These are phyloP conservation scores for Tricholoma terreum DNA, from an alignment of 768 basidiomycete species.

Conservation along the genomic window DNA sequence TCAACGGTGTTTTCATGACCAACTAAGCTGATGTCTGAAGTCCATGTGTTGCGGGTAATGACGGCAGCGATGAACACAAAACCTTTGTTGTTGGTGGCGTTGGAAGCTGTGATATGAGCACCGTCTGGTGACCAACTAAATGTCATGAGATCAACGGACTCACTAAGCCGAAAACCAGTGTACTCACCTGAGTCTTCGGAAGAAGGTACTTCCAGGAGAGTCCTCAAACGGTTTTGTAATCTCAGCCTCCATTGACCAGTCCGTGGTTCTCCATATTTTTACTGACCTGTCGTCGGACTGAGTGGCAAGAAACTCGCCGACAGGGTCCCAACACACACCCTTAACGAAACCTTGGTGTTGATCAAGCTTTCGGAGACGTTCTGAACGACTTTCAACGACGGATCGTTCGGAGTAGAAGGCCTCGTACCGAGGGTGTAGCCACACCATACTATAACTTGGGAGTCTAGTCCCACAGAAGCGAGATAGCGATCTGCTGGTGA, in stretches of 20 bases:
- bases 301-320: constrained; percentile 96
- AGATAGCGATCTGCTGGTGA: constrained; percentile 88
- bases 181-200: constrained; percentile 77
- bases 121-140: constrained; percentile 97
- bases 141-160: not conserved
- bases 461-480: constrained; percentile 92
- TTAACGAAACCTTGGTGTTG: constrained; percentile 96
- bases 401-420: constrained; percentile 17
- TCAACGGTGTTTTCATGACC: constrained; percentile 98
- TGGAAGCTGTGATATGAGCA: constrained; percentile 96
- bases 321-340: constrained; percentile 98
- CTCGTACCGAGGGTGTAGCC: constrained; percentile 78
- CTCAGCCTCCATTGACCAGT: constrained; percentile 85
- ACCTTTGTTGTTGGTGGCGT: constrained; percentile 93
- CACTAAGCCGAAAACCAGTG: not conserved
- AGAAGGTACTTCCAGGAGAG: constrained; percentile 94
- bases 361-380: constrained; percentile 79
- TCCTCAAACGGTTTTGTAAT: constrained; percentile 89
- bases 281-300: constrained; percentile 96
- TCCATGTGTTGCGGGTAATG: constrained; percentile 86
- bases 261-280: constrained; percentile 93
- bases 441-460: constrained; percentile 90
- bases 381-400: constrained; percentile 37
- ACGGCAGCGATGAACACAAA: constrained; percentile 98
- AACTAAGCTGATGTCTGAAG: constrained; percentile 88